Evolutionary conservation across 2,329 filamentous ascomycete species (phyloP), one percentile per base, ranked within the genome.

Genomic region (Aureobasidium sp.): DNA sequence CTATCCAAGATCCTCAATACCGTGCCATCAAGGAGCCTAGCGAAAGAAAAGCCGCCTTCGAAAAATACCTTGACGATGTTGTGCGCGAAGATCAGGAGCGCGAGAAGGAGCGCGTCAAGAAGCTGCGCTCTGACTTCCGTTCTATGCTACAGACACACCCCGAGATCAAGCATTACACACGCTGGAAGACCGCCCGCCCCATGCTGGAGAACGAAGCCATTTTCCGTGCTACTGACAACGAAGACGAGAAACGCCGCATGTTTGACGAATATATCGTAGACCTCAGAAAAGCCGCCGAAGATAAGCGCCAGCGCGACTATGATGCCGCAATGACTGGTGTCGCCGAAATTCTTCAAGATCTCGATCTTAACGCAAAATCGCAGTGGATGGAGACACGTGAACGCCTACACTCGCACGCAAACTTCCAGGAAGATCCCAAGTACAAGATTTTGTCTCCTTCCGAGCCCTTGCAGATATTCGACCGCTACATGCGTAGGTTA

Each of bases 101-200:
- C 68, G 92, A 92, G 72, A 93, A 96, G 76, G 93, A 97, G 77
- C 88, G 94, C 72, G 82, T 96, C 74, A 83, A 90, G 69, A 97
- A 97, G 79, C 82, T 97, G 71, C 90, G 92, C 70, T 83, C 89
- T 75, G 94, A 97, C 80, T 99, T 99, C 76, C 88, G 89, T 68
- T 92, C 87, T 61, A 99, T 99, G 94, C 83, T 99, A 67, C 91
- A 88, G 76, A 92, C 92, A 67, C 93, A 99, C 74, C 92, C 92
- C 65, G 94, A 99, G 75, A 97, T 99, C 76, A 94, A 92, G 75
- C 86, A 97, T 74, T 97, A 95, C 75, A 97, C 93, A 46, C 88
- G 92, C 65, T 99, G 94, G 94, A 96, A 92, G 82, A 97, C 91
- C 17, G 94, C 93, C 59, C 87, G 90, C 55, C 91, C 92, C 10